These are phyloP conservation scores for Styphnolobium japonicum DNA, from an alignment of 306 rosid species.

Conservation along the genomic window DNA sequence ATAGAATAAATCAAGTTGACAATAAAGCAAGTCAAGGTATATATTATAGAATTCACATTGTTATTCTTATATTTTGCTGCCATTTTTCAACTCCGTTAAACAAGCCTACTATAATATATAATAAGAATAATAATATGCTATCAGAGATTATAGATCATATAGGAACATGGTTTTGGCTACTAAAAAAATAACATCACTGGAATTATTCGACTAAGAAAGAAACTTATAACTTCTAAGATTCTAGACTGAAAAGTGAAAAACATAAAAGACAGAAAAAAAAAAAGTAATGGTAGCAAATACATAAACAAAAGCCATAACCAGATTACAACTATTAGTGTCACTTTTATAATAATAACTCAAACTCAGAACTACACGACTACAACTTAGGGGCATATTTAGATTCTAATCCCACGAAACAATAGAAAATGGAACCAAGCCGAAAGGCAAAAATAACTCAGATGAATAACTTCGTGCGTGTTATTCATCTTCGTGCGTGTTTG, in stretches of 20 bases:
- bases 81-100: no score
- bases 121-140: no score
- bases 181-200: no score
- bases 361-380: neutral
- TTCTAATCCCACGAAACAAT: neutral
- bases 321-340: neutral
- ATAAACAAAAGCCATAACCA: neutral
- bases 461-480: no score
- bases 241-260: no score
- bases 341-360: constrained; percentile 6
- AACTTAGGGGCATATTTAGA: neutral
- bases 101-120: no score
- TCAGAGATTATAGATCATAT: no score
- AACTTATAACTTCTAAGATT: no score
- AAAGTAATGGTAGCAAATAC: neutral
- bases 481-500: no score
- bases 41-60: neutral
- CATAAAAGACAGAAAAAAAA: neutral
- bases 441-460: neutral
- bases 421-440: neutral
- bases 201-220: no score
- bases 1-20: neutral
- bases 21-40: no score
- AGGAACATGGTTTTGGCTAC: no score
- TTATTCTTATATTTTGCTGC: neutral